These are phyloP conservation scores for Ophiocordyceps camponoti-leonardi DNA, from an alignment of 2,329 filamentous ascomycete genomes.

Conservation along the genomic window DNA sequence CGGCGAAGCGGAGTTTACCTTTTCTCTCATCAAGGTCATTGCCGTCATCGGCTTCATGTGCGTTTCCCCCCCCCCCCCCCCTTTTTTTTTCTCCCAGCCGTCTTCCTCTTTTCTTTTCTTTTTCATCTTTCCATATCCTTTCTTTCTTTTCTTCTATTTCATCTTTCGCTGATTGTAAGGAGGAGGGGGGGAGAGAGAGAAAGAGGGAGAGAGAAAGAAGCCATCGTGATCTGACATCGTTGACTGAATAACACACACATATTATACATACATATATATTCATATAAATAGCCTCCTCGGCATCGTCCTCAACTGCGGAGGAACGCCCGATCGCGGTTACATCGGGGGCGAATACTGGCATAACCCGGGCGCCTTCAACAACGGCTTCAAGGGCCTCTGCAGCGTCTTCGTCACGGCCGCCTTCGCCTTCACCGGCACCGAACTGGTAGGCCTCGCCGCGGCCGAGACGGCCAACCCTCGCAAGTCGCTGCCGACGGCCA, in stretches of 20 bases:
- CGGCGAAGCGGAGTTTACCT: constrained; percentile 78
- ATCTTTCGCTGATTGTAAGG: no score
- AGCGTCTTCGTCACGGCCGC: constrained; percentile 62
- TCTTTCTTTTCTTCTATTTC: background rate
- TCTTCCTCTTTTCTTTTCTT: background rate
- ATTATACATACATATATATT: background rate
- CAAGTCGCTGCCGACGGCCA: constrained; percentile 67
- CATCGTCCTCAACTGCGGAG: constrained; percentile 71
- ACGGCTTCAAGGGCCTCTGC: constrained; percentile 71
- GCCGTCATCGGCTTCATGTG: constrained; percentile 81
- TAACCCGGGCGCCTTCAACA: constrained; percentile 66
- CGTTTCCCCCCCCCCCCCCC: constrained; percentile 12
- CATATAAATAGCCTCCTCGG: constrained; percentile 48
- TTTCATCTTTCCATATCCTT: background rate
- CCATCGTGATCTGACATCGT: no score
- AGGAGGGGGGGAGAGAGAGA: no score
- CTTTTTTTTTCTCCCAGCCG: background rate
- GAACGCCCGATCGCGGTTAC: constrained; percentile 55
- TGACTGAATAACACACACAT: no score
- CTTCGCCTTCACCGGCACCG: constrained; percentile 61
- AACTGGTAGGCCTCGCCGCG: constrained; percentile 59
- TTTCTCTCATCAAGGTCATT: constrained; percentile 70
- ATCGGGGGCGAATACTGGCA: constrained; percentile 67
- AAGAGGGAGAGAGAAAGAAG: no score
- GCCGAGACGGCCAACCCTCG: constrained; percentile 65